Conservation (phyloP, 2,329 filamentous ascomycete genomes). For the Penicillium glabrum region DNA sequence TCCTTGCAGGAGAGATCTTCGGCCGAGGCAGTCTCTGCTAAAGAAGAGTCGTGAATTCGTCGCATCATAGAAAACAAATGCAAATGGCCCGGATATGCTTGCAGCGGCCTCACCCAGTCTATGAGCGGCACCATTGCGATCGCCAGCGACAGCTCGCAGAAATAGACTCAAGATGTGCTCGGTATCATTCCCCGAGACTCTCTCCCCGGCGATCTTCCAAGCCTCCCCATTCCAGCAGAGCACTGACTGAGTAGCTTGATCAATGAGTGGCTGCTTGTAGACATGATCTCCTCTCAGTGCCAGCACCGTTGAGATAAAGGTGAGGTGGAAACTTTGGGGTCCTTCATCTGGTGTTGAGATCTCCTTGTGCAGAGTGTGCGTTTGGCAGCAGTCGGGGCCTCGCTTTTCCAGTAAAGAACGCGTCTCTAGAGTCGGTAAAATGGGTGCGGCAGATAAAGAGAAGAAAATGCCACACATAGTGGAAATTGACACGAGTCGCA, state of each 20-base stretch:
- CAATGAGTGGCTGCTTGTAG: slow-evolving; percentile 70
- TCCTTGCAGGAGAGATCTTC: slow-evolving; percentile 71
- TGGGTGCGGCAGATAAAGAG: slow-evolving; percentile 38
- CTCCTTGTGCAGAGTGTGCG: slow-evolving; percentile 28
- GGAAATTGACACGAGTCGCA: not conserved
- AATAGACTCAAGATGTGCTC: slow-evolving; percentile 66
- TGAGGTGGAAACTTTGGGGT: slow-evolving; percentile 48
- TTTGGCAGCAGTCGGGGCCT: slow-evolving; percentile 46
- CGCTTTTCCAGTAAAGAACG: slow-evolving; percentile 37
- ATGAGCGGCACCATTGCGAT: slow-evolving; percentile 21
- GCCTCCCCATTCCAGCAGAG: slow-evolving; percentile 98
- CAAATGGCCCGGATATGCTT: slow-evolving; percentile 77
- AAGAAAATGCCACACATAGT: slow-evolving; percentile 55
- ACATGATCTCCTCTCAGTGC: slow-evolving; percentile 76
- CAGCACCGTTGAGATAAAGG: slow-evolving; percentile 82
- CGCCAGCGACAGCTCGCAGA: slow-evolving; percentile 38
- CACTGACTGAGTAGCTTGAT: slow-evolving; percentile 58
- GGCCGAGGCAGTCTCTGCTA: slow-evolving; percentile 81
- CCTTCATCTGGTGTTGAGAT: slow-evolving; percentile 18
- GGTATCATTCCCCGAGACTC: slow-evolving; percentile 74
- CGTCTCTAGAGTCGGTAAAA: slow-evolving; percentile 34
- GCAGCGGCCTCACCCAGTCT: slow-evolving; percentile 52
- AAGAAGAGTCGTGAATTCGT: slow-evolving; percentile 67
- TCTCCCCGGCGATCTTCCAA: slow-evolving; percentile 67
- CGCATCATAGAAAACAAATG: slow-evolving; percentile 80